phyloP scores from a whole-genome alignment of 345 rosid genomes.

The Luvunga scandens region DNA sequence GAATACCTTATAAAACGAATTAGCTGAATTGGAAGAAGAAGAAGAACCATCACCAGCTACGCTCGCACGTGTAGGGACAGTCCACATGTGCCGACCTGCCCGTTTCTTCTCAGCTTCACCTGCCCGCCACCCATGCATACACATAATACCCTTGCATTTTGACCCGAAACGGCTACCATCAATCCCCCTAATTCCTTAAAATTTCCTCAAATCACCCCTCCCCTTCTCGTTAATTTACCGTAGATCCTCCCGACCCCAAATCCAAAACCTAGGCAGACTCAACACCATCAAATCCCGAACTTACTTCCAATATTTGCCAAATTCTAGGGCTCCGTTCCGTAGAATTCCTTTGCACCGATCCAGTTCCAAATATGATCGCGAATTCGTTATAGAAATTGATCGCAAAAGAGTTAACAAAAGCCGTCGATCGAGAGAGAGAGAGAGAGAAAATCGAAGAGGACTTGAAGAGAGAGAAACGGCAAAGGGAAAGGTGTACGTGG shows the following conservation, averaged over 20 bases:
- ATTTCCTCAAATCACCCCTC: background rate
- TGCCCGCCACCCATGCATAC: slow-evolving; percentile 25
- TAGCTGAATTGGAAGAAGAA: background rate
- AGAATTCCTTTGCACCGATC: background rate
- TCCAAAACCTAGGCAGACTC: background rate
- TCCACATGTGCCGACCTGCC: slow-evolving; percentile 29
- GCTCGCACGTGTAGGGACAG: slow-evolving; percentile 25
- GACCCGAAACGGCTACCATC: slow-evolving; percentile 26
- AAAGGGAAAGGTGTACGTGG: slow-evolving; percentile 35
- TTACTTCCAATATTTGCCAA: background rate
- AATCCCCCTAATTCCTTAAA: background rate
- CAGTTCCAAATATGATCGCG: slow-evolving; percentile 10
- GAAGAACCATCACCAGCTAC: slow-evolving; percentile 22
- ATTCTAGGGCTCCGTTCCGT: background rate
- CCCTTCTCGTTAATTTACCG: background rate
- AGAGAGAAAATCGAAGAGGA: background rate
- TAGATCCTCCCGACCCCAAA: background rate
- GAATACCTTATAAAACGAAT: slow-evolving; percentile 1
- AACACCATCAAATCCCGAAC: background rate
- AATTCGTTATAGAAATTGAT: background rate
- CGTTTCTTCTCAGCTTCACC: slow-evolving; percentile 26
- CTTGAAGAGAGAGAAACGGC: slow-evolving; percentile 26
- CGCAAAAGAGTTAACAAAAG: background rate
- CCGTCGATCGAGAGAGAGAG: slow-evolving; percentile 15
- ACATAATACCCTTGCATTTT: slow-evolving; percentile 24